These are phyloP conservation scores for Botrytis medusae DNA, from an alignment of 2,329 filamentous ascomycete species.

Conservation along the genomic window DNA sequence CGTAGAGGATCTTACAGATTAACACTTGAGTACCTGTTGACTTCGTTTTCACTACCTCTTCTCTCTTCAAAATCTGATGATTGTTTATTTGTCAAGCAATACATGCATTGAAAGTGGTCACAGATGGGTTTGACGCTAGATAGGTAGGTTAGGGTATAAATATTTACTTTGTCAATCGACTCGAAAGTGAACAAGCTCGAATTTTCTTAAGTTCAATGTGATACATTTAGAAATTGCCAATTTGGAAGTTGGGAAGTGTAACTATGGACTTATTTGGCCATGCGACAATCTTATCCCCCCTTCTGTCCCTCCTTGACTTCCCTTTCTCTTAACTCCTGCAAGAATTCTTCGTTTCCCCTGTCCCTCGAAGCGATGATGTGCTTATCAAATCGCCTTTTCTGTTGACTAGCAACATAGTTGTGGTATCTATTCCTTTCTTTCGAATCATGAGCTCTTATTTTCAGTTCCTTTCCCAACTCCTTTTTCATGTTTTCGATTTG, in stretches of 20 bases:
- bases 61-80: neutral
- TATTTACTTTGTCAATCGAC: neutral
- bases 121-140: neutral
- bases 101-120: neutral
- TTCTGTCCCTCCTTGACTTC: neutral
- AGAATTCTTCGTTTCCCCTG: too few species aligned
- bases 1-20: too few species aligned
- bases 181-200: neutral
- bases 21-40: neutral
- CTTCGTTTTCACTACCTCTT: neutral
- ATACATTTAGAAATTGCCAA: neutral
- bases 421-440: neutral
- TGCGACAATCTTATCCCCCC: neutral
- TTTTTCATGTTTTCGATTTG: neutral
- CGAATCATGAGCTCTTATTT: neutral
- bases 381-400: neutral
- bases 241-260: neutral
- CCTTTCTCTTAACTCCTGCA: neutral
- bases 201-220: neutral
- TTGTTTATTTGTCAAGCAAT: neutral
- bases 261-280: neutral
- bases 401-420: neutral
- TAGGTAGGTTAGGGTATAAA: neutral
- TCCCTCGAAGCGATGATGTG: neutral
- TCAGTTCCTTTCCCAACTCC: neutral